Evolutionary conservation across 345 rosid genomes (phyloP), one percentile per base, ranked within the genome.

Genomic region (Hevea brasiliensis): DNA sequence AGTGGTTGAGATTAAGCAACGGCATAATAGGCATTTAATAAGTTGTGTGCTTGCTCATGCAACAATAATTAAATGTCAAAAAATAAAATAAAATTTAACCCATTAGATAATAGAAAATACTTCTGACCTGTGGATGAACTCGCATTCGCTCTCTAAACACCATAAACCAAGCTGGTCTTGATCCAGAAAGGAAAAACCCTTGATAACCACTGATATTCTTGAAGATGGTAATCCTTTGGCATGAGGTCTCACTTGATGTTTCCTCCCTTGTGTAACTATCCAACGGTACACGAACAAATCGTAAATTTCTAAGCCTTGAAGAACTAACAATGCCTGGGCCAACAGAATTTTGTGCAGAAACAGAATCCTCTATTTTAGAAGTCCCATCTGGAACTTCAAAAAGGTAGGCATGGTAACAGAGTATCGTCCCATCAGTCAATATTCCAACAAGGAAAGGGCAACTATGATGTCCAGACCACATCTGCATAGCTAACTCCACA

Each of bases 101-200:
- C 32, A 75, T 72, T 12, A 44, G 23, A 29, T 11, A 60, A 14
- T 40, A 65, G 45, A 75, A 15, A 20, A 44, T 69, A n/a, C 69
- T 76, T 75, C 83, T 76, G 70, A 92, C 99, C 99, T 95, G 99
- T 75, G 99, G 92, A 84, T 95, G 99, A 85, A 92, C 80, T 68
- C 99, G 87, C 62, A 92, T 86, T 71, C 99, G 82, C 73, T 91
- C 98, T 78, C 99, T 91, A 74, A 92, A 86, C 60, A 91, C 82
- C 99, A 95, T 95, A 82, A 93, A 91, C 99, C 99, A 95, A 73
- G 89, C 86, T 2, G 99, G 99, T 79, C 97, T 89, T 74, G 89
- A 89, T 65, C 98, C 99, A 76, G 94, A 91, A 80, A 95, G 97
- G 75, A 95, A 95, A 75, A 95, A 83, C 2, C 99, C 99, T 76